These are phyloP conservation scores for Simmondsia chinensis DNA, from an alignment of 148 eudicot species.

Conservation along the genomic window DNA sequence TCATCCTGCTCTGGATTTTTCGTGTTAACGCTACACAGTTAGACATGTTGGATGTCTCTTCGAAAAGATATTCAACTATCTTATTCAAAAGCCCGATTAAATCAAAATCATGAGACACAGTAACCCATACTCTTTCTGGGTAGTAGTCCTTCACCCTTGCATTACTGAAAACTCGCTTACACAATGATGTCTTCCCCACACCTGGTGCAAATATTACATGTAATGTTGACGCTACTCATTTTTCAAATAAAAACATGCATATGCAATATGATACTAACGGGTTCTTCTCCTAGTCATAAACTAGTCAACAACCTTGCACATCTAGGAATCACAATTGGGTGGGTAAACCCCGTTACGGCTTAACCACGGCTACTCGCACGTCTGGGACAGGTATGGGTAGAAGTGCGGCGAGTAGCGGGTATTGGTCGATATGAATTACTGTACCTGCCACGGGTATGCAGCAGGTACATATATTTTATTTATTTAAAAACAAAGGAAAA, in stretches of 20 bases:
- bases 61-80: conserved; percentile 3
- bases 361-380: too few species aligned
- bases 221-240: too few species aligned
- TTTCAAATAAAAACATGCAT: too few species aligned
- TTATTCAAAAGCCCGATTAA: not conserved
- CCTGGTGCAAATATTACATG: not conserved
- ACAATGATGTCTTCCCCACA: conserved; percentile 10
- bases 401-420: too few species aligned
- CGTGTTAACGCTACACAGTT: not conserved
- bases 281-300: not conserved
- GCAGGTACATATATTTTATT: too few species aligned
- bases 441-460: too few species aligned
- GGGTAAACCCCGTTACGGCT: too few species aligned
- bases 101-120: conserved; percentile 1
- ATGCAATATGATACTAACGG: not conserved
- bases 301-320: too few species aligned
- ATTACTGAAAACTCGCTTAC: not conserved
- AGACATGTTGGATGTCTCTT: not conserved
- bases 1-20: conserved; percentile 2
- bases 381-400: too few species aligned
- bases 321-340: too few species aligned
- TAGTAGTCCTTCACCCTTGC: not conserved
- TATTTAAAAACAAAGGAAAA: too few species aligned
- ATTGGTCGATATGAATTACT: too few species aligned
- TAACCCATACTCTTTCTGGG: conserved; percentile 2